phyloP scores from a whole-genome alignment of 495 filamentous ascomycete genomes.

The Aspergillus panamensis region DNA sequence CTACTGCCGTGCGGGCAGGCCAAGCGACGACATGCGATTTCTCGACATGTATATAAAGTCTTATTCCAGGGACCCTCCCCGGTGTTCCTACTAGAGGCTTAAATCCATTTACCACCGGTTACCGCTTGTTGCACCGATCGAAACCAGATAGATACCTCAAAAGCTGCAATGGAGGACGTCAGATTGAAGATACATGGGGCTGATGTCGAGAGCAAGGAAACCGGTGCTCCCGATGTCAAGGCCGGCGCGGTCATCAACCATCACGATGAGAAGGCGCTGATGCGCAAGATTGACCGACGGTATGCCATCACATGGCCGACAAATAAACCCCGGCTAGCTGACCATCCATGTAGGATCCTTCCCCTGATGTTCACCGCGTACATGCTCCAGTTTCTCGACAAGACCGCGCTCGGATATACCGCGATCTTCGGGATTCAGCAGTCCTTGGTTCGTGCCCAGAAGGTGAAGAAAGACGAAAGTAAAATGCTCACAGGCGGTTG shows the following conservation, averaged over 20 bases:
- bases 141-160: no score
- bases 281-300: constrained; percentile 1
- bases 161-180: neutral
- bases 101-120: no score
- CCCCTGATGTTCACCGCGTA: constrained; percentile 13
- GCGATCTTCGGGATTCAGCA: constrained; percentile 8
- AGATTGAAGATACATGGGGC: neutral
- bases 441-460: constrained; percentile 1
- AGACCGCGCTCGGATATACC: constrained; percentile 7
- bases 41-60: no score
- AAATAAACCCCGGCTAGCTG: no score
- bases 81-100: no score
- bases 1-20: no score
- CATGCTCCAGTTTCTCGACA: constrained; percentile 13
- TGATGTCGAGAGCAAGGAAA: neutral
- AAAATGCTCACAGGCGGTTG: neutral
- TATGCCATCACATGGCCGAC: neutral
- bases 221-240: neutral
- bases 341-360: constrained; percentile 6
- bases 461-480: neutral
- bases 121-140: no score
- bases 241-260: neutral
- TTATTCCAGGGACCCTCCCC: no score
- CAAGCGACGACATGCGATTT: no score
- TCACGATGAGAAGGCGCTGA: neutral